Evolutionary conservation across 2,329 filamentous ascomycete species (phyloP).

Genomic region (Sphaerulina populicola): DNA sequence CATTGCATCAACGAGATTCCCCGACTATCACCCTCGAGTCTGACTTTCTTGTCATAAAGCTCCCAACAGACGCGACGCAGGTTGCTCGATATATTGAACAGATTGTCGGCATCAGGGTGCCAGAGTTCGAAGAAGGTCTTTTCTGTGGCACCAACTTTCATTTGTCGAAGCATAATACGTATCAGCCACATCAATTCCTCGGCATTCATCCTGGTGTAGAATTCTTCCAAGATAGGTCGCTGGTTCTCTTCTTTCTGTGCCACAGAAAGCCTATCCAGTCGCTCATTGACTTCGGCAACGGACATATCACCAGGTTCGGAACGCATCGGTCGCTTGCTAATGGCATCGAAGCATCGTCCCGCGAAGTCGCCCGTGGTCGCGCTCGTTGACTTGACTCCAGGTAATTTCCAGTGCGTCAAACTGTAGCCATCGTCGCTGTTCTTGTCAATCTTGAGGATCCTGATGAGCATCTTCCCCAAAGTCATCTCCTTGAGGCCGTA

Average conservation of each 20-base stretch:
- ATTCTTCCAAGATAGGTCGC: slow-evolving; percentile 67
- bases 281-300: slow-evolving; percentile 80
- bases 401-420: slow-evolving; percentile 85
- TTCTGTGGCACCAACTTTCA: slow-evolving; percentile 71
- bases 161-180: slow-evolving; percentile 77
- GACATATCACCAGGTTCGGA: slow-evolving; percentile 67
- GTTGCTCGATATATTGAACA: slow-evolving; percentile 84
- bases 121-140: slow-evolving; percentile 70
- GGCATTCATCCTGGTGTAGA: slow-evolving; percentile 86
- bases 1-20: slow-evolving; percentile 82
- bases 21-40: slow-evolving; percentile 65
- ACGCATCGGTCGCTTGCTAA: slow-evolving; percentile 73
- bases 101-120: slow-evolving; percentile 46
- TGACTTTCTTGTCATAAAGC: slow-evolving; percentile 61
- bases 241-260: slow-evolving; percentile 78
- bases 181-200: slow-evolving; percentile 93
- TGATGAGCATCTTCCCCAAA: slow-evolving; percentile 84
- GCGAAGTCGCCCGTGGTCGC: slow-evolving; percentile 84
- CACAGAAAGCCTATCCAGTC: slow-evolving; percentile 68
- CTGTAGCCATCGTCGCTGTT: slow-evolving; percentile 81
- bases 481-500: slow-evolving; percentile 91
- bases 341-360: slow-evolving; percentile 74
- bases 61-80: slow-evolving; percentile 92
- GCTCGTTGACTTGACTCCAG: slow-evolving; percentile 56
- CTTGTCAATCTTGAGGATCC: slow-evolving; percentile 83